Conservation (phyloP, 176 grass and related monocot genomes). For the Cenchrus purpureus region DNA sequence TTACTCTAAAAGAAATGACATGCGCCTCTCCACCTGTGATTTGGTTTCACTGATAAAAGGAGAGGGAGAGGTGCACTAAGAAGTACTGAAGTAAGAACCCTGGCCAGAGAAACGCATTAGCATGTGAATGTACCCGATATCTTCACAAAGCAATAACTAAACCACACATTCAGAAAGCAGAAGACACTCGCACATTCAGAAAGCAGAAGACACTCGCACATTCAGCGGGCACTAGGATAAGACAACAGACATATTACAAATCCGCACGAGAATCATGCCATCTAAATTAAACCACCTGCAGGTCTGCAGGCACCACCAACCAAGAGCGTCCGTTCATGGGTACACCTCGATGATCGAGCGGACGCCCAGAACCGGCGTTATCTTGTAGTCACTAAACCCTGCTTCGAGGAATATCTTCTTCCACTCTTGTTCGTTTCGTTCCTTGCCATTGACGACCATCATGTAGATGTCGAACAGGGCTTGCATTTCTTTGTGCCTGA, state of each 20-base stretch:
- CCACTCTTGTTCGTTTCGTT: constrained; percentile 53
- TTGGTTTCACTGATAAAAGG: no score
- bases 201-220: no score
- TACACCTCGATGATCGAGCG: constrained; percentile 48
- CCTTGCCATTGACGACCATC: not conserved
- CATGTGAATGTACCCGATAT: no score
- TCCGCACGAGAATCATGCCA: not conserved
- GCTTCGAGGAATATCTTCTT: constrained; percentile 27
- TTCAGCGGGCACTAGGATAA: not conserved
- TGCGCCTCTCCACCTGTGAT: no score
- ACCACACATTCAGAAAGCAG: no score
- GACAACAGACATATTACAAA: not conserved
- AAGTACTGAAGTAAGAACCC: no score
- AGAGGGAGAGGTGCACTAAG: no score
- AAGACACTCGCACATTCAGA: no score
- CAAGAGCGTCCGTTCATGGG: not conserved
- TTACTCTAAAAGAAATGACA: no score
- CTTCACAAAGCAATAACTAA: no score
- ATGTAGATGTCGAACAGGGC: constrained; percentile 43
- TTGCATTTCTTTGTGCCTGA: constrained; percentile 8
- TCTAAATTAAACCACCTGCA: not conserved
- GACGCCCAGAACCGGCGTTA: constrained; percentile 20
- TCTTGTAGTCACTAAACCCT: constrained; percentile 47
- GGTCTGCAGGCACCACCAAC: no score
- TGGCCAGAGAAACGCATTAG: no score